These are phyloP conservation scores for Colletotrichum somersetense DNA, from an alignment of 2,329 filamentous ascomycete genomes.

Conservation along the genomic window DNA sequence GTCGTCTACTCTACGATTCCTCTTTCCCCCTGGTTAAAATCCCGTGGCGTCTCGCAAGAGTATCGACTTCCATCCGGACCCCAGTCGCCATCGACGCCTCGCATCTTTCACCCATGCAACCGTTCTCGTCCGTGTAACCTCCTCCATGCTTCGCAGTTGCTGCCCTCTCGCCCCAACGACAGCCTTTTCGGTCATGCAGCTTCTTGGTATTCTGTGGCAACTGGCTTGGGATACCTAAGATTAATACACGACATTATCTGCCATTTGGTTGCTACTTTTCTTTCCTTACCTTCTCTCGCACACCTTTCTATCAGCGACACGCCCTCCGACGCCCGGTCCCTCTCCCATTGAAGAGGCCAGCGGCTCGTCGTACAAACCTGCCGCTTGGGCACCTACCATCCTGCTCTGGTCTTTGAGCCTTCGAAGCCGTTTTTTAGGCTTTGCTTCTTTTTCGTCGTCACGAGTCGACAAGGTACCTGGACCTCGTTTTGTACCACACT, in stretches of 20 bases:
- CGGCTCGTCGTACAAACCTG: slow-evolving; percentile 32
- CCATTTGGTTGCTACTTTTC: background rate
- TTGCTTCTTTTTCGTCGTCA: background rate
- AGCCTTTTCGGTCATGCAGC: slow-evolving; percentile 29
- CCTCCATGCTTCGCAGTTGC: slow-evolving; percentile 21
- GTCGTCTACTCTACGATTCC: background rate
- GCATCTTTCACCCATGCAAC: slow-evolving; percentile 18
- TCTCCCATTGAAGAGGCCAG: slow-evolving; percentile 13
- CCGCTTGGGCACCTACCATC: slow-evolving; percentile 10
- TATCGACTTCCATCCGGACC: background rate
- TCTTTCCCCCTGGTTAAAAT: background rate
- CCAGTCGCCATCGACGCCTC: background rate
- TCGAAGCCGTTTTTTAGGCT: slow-evolving; percentile 5
- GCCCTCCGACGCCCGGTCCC: background rate
- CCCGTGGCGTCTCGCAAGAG: background rate
- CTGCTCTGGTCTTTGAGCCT: slow-evolving; percentile 9
- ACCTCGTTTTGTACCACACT: slow-evolving; percentile 13
- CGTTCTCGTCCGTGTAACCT: slow-evolving; percentile 27
- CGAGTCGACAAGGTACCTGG: background rate
- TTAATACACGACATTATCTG: slow-evolving; percentile 35
- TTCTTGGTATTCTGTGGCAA: slow-evolving; percentile 19
- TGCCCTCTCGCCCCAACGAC: background rate
- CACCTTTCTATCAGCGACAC: background rate
- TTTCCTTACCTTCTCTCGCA: background rate
- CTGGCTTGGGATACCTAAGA: slow-evolving; percentile 33